These are phyloP conservation scores for Pyrenopolyporus hunteri DNA, from an alignment of 495 filamentous ascomycete species.

Conservation along the genomic window DNA sequence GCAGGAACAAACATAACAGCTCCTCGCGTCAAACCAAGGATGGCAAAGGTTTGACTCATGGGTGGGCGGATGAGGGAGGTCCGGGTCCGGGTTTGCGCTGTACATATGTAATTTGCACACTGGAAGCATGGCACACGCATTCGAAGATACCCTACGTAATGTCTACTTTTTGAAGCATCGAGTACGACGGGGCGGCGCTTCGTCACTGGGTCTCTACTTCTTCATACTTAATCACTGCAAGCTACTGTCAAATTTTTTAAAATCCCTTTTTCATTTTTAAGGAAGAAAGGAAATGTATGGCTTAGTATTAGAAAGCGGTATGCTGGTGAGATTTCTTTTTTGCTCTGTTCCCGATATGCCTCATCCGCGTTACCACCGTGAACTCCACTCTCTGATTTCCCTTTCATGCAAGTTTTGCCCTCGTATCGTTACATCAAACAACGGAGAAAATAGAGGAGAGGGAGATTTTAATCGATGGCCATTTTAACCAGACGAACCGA, in stretches of 20 bases:
- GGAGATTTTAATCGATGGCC: conserved; percentile 47
- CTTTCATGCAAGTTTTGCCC: conserved; percentile 26
- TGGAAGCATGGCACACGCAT: conserved; percentile 29
- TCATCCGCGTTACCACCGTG: conserved; percentile 33
- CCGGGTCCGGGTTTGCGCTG: conserved; percentile 11
- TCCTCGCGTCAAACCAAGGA: not conserved
- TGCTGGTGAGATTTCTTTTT: conserved; percentile 23
- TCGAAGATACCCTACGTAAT: conserved; percentile 42
- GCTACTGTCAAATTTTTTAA: not conserved
- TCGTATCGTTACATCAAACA: conserved; percentile 40
- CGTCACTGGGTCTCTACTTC: not conserved
- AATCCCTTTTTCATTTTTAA: too few species aligned
- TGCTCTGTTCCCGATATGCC: conserved; percentile 18
- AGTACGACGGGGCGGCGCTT: not conserved
- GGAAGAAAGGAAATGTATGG: conserved; percentile 18
- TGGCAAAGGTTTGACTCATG: not conserved
- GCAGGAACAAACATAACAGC: too few species aligned
- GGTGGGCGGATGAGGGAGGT: not conserved
- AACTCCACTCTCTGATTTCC: conserved; percentile 24
- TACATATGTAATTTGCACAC: conserved; percentile 31
- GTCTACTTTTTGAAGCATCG: conserved; percentile 27
- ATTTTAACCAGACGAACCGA: conserved; percentile 43
- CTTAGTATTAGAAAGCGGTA: conserved; percentile 38
- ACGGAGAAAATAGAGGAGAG: conserved; percentile 40
- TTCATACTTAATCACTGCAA: not conserved